Conservation (phyloP, 768 basidiomycete species). For the Leccinellum rugosiceps region DNA sequence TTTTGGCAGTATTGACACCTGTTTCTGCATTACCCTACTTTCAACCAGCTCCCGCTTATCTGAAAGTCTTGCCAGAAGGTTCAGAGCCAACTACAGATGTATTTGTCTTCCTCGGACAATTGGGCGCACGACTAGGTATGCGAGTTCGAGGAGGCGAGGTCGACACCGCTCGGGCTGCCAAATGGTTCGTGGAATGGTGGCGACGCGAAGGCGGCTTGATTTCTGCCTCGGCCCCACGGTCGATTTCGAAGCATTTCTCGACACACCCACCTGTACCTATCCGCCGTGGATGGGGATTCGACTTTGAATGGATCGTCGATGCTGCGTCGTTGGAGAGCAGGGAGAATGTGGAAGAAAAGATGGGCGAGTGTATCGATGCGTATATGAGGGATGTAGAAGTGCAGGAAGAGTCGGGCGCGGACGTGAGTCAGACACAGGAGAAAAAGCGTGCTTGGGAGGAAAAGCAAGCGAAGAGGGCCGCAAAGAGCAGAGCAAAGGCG, state of each 20-base stretch:
- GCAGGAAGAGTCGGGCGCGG: constrained; percentile 53
- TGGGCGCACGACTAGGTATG: constrained; percentile 81
- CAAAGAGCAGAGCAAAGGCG: constrained; percentile 30
- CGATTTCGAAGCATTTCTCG: constrained; percentile 2
- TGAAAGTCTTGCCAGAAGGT: constrained; percentile 54
- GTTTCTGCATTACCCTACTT: neutral
- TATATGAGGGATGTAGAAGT: constrained; percentile 42
- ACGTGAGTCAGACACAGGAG: constrained; percentile 67
- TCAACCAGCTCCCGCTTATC: constrained; percentile 64
- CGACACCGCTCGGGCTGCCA: constrained; percentile 69
- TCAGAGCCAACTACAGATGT: constrained; percentile 59
- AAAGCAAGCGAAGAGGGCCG: constrained; percentile 37
- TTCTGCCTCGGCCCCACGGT: constrained; percentile 42
- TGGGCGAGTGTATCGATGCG: constrained; percentile 67
- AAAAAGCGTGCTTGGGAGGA: constrained; percentile 53
- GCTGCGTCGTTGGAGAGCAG: constrained; percentile 4
- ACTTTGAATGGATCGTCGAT: constrained; percentile 64
- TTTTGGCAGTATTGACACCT: constrained; percentile 2
- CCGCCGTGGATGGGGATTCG: constrained; percentile 80
- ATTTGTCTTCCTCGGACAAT: constrained; percentile 59
- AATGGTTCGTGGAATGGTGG: constrained; percentile 87
- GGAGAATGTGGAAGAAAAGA: constrained; percentile 52
- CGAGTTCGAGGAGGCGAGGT: constrained; percentile 70
- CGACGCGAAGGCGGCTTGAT: constrained; percentile 67
- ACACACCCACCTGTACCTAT: constrained; percentile 1